Conservation (phyloP, 2,329 filamentous ascomycete genomes). For the Plectosphaerella plurivora region DNA sequence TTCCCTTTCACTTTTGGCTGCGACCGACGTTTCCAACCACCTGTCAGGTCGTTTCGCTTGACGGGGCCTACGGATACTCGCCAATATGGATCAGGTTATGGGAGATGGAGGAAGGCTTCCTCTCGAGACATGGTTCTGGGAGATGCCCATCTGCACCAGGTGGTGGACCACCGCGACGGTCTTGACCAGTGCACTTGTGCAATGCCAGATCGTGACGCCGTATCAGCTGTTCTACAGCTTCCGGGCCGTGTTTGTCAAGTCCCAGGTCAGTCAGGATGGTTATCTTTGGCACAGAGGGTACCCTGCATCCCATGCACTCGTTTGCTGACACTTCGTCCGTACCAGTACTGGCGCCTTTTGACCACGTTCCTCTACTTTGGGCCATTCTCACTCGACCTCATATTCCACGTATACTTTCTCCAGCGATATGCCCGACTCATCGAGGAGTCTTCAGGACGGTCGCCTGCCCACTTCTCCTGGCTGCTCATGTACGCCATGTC, state of each 20-base stretch:
- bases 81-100: constrained; percentile 53
- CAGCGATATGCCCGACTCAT: constrained; percentile 93
- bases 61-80: neutral
- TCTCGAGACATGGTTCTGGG: constrained; percentile 96
- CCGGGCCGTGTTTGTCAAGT: constrained; percentile 83
- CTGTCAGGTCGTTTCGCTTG: no score
- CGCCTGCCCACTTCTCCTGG: constrained; percentile 93
- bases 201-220: constrained; percentile 87
- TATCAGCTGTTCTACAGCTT: constrained; percentile 98
- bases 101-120: constrained; percentile 63
- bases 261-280: constrained; percentile 60
- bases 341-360: constrained; percentile 90
- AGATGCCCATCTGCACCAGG: constrained; percentile 93
- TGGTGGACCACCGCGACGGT: constrained; percentile 97
- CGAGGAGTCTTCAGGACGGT: constrained; percentile 89
- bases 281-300: no score
- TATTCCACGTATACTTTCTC: constrained; percentile 98
- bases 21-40: no score
- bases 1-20: no score
- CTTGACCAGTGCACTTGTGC: constrained; percentile 80
- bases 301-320: neutral
- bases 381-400: constrained; percentile 84
- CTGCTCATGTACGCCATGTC: constrained; percentile 80
- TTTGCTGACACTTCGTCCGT: neutral
- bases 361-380: constrained; percentile 98